Percentiles rank a stretch among this genome's conserved stretches.
These are phyloP conservation scores for Mycotypha africana DNA, from an alignment of 371 early-diverging fungal species.

Conservation along the genomic window DNA sequence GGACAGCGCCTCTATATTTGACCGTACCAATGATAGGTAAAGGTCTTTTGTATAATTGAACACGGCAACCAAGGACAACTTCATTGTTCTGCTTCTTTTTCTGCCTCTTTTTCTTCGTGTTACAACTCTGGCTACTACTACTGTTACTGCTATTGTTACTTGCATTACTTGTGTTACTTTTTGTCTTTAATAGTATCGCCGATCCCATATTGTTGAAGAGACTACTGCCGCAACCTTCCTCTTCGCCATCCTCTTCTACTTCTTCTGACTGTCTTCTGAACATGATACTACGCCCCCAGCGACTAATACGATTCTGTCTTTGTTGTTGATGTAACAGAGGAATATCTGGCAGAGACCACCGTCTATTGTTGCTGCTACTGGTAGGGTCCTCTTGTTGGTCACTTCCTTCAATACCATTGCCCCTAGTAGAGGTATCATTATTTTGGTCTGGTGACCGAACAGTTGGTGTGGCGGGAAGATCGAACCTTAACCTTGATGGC, in stretches of 20 bases:
- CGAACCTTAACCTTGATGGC: constrained; percentile 18
- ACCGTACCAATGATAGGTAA: constrained; percentile 30
- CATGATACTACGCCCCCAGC: constrained; percentile 6
- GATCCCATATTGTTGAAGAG: too few species aligned
- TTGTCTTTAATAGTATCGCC: neutral
- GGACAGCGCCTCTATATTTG: constrained; percentile 31
- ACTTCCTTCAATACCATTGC: too few species aligned
- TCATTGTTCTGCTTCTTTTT: neutral
- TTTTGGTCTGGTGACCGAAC: constrained; percentile 7
- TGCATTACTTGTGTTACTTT: too few species aligned
- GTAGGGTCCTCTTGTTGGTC: neutral
- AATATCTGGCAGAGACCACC: constrained; percentile 3
- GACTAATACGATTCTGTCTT: neutral
- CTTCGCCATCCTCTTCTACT: too few species aligned
- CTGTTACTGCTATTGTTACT: too few species aligned
- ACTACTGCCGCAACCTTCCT: neutral
- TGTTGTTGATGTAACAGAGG: neutral
- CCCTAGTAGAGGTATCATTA: neutral
- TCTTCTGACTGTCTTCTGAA: too few species aligned
- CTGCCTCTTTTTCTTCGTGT: neutral
- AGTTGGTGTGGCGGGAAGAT: constrained; percentile 23
- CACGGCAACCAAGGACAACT: constrained; percentile 21
- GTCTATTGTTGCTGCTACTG: neutral
- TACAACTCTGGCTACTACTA: neutral
- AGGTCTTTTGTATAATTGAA: constrained; percentile 26